Percentiles rank a stretch among this genome's conserved stretches.
These are phyloP conservation scores for Fragaria nilgerrensis DNA, from an alignment of 306 rosid genomes.

Conservation along the genomic window DNA sequence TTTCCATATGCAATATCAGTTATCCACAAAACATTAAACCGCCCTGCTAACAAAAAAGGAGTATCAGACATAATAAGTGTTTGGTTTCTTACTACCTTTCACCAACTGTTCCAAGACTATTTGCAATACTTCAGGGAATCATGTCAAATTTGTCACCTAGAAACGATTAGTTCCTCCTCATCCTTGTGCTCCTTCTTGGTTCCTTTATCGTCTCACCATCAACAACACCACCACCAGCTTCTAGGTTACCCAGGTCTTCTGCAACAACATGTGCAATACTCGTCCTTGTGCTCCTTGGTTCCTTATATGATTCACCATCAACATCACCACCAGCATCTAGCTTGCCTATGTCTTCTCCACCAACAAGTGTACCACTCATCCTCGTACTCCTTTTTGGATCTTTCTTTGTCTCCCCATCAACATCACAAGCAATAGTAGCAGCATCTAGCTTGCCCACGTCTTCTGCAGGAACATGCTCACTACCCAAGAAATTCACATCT, in stretches of 20 bases:
- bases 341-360: neutral
- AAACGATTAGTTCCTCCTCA: neutral
- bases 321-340: neutral
- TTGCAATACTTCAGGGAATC: neutral
- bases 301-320: neutral
- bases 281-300: neutral
- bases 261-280: neutral
- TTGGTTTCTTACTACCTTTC: slow-evolving; percentile 2
- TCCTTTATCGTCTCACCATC: neutral
- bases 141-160: neutral
- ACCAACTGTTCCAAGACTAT: neutral
- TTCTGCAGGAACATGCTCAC: slow-evolving; percentile 1
- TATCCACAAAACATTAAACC: neutral
- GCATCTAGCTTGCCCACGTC: neutral
- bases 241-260: slow-evolving; percentile 1
- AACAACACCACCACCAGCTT: neutral
- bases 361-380: neutral
- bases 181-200: slow-evolving; percentile 6
- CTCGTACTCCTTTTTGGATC: neutral
- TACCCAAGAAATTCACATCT: neutral
- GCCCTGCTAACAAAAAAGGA: neutral
- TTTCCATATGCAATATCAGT: slow-evolving; percentile 1
- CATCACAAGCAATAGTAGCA: neutral
- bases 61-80: neutral
- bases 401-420: neutral